Evolutionary conservation across 768 basidiomycete genomes (phyloP).

Genomic region (Xanthoconium purpureum): DNA sequence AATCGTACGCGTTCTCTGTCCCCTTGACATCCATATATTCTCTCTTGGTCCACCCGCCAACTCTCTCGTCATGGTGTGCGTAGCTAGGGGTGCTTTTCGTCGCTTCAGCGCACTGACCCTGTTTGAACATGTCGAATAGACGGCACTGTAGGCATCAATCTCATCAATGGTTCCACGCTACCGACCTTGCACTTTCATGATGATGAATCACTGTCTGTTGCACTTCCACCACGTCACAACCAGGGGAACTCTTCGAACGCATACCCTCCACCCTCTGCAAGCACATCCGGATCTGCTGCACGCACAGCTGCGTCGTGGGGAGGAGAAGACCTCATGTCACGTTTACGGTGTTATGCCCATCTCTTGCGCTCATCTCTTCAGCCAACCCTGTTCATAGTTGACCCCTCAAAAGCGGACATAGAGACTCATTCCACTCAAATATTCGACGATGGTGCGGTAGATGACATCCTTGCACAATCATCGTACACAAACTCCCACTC

Average conservation of each 20-base stretch:
- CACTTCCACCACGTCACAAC: constrained; percentile 41
- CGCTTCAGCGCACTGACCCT: background rate
- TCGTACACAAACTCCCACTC: constrained; percentile 75
- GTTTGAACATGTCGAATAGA: constrained; percentile 42
- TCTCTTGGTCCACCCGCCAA: constrained; percentile 79
- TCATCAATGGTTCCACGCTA: constrained; percentile 79
- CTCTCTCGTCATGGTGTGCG: constrained; percentile 81
- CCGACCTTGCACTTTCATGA: constrained; percentile 96
- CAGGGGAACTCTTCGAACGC: constrained; percentile 41
- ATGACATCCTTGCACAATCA: constrained; percentile 79
- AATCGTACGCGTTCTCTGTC: constrained; percentile 95
- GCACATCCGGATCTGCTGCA: constrained; percentile 40
- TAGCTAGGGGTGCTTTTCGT: constrained; percentile 14
- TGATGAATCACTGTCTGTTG: constrained; percentile 86
- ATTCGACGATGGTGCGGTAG: constrained; percentile 84
- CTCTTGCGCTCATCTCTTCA: constrained; percentile 85
- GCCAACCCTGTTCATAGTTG: constrained; percentile 82
- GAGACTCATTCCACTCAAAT: constrained; percentile 85
- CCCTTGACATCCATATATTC: constrained; percentile 88
- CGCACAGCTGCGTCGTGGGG: constrained; percentile 65
- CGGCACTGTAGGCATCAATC: constrained; percentile 85
- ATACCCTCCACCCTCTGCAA: constrained; percentile 62
- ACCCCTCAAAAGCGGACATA: constrained; percentile 89
- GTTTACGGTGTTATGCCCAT: constrained; percentile 73
- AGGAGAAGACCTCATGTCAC: constrained; percentile 79